Evolutionary conservation across 2,329 filamentous ascomycete species (phyloP).

Genomic region (Fusarium papillatum): DNA sequence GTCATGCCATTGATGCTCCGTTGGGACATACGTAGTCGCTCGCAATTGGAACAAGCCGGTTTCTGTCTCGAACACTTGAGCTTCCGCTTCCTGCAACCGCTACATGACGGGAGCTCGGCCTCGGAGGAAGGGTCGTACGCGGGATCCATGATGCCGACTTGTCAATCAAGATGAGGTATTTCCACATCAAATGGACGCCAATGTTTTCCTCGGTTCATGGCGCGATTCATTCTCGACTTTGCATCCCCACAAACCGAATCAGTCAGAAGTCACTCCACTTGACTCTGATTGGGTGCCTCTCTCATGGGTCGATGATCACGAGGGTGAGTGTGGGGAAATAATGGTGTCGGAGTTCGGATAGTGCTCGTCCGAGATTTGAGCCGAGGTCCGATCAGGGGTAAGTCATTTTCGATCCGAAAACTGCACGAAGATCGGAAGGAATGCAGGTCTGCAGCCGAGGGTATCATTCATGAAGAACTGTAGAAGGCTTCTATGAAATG

Average conservation of each 20-base stretch:
- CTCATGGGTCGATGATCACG: background rate
- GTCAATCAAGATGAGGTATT: background rate
- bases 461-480: background rate
- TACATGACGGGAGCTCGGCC: slow-evolving; percentile 21
- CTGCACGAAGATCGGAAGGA: background rate
- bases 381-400: background rate
- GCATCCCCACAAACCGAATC: slow-evolving; percentile 8
- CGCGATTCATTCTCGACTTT: background rate
- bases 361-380: background rate
- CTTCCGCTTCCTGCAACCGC: slow-evolving; percentile 27
- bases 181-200: background rate
- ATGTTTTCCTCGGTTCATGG: background rate
- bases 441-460: background rate
- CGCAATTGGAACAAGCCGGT: slow-evolving; percentile 25
- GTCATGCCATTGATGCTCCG: background rate
- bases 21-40: slow-evolving; percentile 13
- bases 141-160: background rate
- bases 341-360: background rate
- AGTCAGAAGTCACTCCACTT: background rate
- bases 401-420: background rate
- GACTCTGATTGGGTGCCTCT: background rate
- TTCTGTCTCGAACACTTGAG: slow-evolving; percentile 27
- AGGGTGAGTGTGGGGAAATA: background rate
- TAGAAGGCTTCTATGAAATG: background rate
- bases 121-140: slow-evolving; percentile 17